Percentiles rank a stretch among this genome's conserved stretches.
Evolutionary conservation across 495 filamentous ascomycete species (phyloP).

Genomic region (Bacidia gigantensis): DNA sequence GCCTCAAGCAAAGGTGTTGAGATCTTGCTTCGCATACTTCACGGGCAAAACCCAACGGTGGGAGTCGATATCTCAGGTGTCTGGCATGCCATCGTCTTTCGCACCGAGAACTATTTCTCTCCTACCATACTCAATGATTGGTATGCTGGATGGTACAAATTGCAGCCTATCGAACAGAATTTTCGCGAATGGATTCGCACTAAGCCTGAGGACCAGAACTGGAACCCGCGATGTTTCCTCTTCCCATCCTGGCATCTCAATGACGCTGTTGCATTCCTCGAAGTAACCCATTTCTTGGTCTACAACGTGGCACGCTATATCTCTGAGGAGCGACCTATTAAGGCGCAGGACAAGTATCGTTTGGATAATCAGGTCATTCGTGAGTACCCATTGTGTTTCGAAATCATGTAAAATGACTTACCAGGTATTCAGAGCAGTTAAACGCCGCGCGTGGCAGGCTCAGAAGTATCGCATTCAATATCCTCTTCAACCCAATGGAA

Average conservation of each 20-base stretch:
- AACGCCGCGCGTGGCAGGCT: constrained; percentile 23
- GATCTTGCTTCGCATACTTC: constrained; percentile 5
- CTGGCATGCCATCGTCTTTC: constrained; percentile 4
- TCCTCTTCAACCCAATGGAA: constrained; percentile 8
- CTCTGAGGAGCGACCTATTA: constrained; percentile 5
- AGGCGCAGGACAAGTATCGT: constrained; percentile 1
- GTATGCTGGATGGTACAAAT: constrained; percentile 8
- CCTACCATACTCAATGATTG: constrained; percentile 4
- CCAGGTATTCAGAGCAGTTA: constrained; percentile 16
- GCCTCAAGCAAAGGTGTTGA: not conserved
- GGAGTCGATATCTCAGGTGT: not conserved
- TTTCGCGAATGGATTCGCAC: not conserved
- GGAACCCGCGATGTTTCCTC: not conserved
- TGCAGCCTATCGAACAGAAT: not conserved
- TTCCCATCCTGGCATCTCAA: constrained; percentile 11
- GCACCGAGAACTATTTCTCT: constrained; percentile 2
- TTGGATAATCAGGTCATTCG: constrained; percentile 9
- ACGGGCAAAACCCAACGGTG: not conserved
- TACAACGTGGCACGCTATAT: constrained; percentile 5
- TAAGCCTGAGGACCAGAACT: not conserved
- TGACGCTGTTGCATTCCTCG: constrained; percentile 6
- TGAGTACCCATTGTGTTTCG: constrained; percentile 1
- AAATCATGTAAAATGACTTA: not conserved
- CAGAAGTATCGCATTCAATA: constrained; percentile 15
- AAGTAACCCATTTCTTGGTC: not conserved